Base-by-base conservation (phyloP, 2,329 filamentous ascomycete genomes). In the Claviceps maximensis region DNA sequence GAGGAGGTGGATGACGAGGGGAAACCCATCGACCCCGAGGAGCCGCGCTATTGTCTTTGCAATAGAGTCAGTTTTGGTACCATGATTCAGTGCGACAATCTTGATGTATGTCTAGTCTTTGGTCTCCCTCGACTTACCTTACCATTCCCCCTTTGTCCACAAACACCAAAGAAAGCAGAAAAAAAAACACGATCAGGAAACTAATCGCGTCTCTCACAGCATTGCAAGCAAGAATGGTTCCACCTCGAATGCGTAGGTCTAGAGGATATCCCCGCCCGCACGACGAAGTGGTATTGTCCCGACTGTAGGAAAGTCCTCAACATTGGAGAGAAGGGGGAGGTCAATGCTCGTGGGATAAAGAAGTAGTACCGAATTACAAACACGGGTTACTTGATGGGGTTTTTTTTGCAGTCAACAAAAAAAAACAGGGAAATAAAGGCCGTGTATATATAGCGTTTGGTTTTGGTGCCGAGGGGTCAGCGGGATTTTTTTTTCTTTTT, bases 151-250 rank as follows among this genome's bases (percentile, higher is more conserved):
- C 31, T 25, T 31, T 25, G n/a, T 36, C 33, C 2, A 15, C 3
- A 15, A 3, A 9, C 8, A 33, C n/a, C n/a, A 33, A 9, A 33
- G 31, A 12, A 33, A 33, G 31, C 9, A 33, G 31, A 12, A 33
- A 33, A 33, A 2, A 12, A 9, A 9, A 12, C 9, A 12, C 8
- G 2, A 12, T 33, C 12, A 9, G 31, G 31, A 29, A 29, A 29
- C 33, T 36, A 36, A 29, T 29, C 10, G 12, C 25, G 25, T 29
- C 45, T 29, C 9, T 6, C 4, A 36, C 61, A 77, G 71, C 72
- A 86, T 69, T 93, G 87, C 69, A 83, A 87, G 60, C 81, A 82
- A 57, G 86, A 91, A 67, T 93, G 87, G 87, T 93, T 91, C 65
- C 87, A 93, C 64, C 75, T 93, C 42, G 80, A 82, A 57, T 93